phyloP scores from a whole-genome alignment of 2,329 filamentous ascomycete genomes.

The Nigrospora osmanthi region DNA sequence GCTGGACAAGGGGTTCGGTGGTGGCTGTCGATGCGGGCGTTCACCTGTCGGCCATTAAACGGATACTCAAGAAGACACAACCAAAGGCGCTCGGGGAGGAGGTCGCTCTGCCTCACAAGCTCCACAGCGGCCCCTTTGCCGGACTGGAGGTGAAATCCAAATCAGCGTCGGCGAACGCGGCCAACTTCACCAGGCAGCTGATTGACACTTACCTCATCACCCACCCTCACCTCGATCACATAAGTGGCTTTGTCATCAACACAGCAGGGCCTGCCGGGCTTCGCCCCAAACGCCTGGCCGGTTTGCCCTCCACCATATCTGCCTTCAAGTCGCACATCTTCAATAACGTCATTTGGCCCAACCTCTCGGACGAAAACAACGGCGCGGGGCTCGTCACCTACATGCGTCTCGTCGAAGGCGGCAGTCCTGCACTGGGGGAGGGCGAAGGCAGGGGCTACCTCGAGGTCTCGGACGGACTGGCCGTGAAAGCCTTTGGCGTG shows the following conservation, averaged over 20 bases:
- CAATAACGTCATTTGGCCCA: constrained; percentile 97
- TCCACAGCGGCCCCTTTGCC: constrained; percentile 67
- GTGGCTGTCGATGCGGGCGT: constrained; percentile 92
- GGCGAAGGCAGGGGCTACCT: constrained; percentile 77
- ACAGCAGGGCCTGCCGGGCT: constrained; percentile 78
- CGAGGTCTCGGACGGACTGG: constrained; percentile 80
- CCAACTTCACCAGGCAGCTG: constrained; percentile 69
- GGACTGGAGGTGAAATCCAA: constrained; percentile 64
- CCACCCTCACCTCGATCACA: constrained; percentile 94
- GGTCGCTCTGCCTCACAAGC: constrained; percentile 40
- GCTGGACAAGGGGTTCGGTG: constrained; percentile 76
- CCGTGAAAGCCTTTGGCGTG: constrained; percentile 79
- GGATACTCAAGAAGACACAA: constrained; percentile 58
- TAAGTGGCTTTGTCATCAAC: constrained; percentile 87
- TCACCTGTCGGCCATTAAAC: constrained; percentile 77
- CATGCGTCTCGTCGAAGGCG: constrained; percentile 79
- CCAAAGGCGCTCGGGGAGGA: constrained; percentile 26
- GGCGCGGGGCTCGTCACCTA: constrained; percentile 91
- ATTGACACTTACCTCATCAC: constrained; percentile 89
- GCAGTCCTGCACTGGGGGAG: constrained; percentile 74
- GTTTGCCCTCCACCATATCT: constrained; percentile 79
- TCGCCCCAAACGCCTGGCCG: constrained; percentile 78
- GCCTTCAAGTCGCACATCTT: constrained; percentile 93
- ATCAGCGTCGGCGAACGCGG: constrained; percentile 68
- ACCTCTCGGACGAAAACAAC: constrained; percentile 90